Evolutionary conservation across 345 rosid species (phyloP).

Genomic region (Brassica nigra): DNA sequence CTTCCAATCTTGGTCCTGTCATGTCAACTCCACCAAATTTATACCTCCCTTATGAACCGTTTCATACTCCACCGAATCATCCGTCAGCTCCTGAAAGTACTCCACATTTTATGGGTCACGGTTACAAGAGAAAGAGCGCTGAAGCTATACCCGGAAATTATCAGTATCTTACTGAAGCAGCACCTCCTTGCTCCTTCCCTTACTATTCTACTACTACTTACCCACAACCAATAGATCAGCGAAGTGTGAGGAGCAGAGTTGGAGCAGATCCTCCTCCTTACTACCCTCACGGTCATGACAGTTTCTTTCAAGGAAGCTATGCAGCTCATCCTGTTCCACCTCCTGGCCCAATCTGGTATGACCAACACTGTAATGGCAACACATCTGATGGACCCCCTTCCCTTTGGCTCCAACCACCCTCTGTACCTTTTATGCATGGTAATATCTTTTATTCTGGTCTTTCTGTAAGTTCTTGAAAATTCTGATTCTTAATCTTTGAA

Average conservation of each 20-base stretch:
- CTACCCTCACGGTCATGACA: too few relatives aligned
- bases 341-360: constrained; percentile 49
- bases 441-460: constrained; percentile 28
- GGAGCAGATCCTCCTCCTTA: constrained; percentile 51
- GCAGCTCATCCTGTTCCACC: constrained; percentile 56
- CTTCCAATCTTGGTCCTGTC: constrained; percentile 53
- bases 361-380: constrained; percentile 48
- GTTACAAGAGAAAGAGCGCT: constrained; percentile 67
- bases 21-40: constrained; percentile 53
- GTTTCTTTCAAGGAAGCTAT: constrained; percentile 58
- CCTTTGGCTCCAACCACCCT: constrained; percentile 62
- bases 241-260: constrained; percentile 63
- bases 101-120: constrained; percentile 53
- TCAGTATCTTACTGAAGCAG: constrained; percentile 50
- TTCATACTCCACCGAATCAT: constrained; percentile 39
- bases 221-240: constrained; percentile 44
- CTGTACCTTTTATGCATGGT: constrained; percentile 69
- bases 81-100: constrained; percentile 40
- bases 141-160: constrained; percentile 53
- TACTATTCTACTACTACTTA: constrained; percentile 35
- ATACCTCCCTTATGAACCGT: constrained; percentile 47
- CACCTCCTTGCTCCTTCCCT: constrained; percentile 49
- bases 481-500: constrained; percentile 6
- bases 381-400: constrained; percentile 49
- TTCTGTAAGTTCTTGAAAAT: not conserved